phyloP scores from a whole-genome alignment of 1,139 yeast genomes.

The Casaregolazyma suthepensis region DNA sequence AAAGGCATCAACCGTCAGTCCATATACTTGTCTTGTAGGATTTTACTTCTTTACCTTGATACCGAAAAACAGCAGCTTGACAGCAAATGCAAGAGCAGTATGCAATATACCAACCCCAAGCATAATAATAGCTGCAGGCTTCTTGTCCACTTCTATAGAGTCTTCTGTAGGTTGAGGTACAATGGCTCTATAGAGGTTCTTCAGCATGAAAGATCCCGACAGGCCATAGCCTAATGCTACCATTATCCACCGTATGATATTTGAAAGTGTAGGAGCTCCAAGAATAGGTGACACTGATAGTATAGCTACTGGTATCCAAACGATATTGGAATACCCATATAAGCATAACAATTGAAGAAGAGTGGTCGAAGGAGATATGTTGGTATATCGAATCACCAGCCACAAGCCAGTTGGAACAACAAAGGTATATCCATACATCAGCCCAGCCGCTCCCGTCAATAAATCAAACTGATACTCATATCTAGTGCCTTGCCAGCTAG shows the following conservation, averaged over 20 bases:
- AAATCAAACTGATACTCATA: constrained; percentile 57
- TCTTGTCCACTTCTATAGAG: constrained; percentile 23
- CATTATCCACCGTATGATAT: constrained; percentile 34
- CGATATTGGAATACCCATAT: constrained; percentile 71
- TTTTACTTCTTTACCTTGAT: constrained; percentile 13
- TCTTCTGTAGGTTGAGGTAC: constrained; percentile 27
- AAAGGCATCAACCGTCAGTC: neutral
- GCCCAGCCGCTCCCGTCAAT: constrained; percentile 56
- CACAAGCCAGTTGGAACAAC: constrained; percentile 53
- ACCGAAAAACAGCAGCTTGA: constrained; percentile 32
- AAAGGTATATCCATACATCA: constrained; percentile 69
- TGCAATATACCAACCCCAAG: constrained; percentile 32
- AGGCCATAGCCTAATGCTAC: constrained; percentile 34
- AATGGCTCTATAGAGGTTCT: constrained; percentile 29
- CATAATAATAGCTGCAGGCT: constrained; percentile 30
- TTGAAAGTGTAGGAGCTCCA: constrained; percentile 31
- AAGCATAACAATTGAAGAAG: constrained; percentile 47
- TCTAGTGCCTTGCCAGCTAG: constrained; percentile 37
- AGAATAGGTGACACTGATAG: constrained; percentile 41
- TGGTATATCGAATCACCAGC: constrained; percentile 40
- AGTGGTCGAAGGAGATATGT: constrained; percentile 32
- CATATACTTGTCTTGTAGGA: neutral
- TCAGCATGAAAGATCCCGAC: constrained; percentile 34
- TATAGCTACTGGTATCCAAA: constrained; percentile 75
- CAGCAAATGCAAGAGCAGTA: constrained; percentile 34